Conservation (phyloP, 2,329 filamentous ascomycete species). For the Trichoderma citrinoviride region DNA sequence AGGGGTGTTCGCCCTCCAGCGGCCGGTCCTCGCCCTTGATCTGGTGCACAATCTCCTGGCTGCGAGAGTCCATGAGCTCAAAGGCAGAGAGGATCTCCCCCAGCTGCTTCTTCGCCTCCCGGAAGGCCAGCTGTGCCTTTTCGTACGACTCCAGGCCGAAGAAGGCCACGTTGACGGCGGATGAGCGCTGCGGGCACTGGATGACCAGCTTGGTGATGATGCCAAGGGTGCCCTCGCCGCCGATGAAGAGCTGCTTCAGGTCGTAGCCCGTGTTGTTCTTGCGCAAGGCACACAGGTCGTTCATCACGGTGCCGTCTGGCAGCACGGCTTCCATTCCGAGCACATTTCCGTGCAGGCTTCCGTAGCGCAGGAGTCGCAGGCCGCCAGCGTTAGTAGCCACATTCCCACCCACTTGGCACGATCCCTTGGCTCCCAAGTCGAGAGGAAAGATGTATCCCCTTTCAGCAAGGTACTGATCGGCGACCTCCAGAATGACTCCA, state of each 20-base stretch:
- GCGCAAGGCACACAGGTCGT: constrained; percentile 81
- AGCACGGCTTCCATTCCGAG: constrained; percentile 91
- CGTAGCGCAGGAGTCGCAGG: constrained; percentile 83
- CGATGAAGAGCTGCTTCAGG: constrained; percentile 94
- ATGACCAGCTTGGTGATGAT: constrained; percentile 90
- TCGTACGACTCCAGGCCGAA: constrained; percentile 90
- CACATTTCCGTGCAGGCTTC: constrained; percentile 89
- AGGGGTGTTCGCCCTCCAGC: constrained; percentile 79
- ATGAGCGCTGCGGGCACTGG: constrained; percentile 80
- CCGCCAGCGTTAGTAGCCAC: constrained; percentile 95
- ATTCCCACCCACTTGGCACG: constrained; percentile 94
- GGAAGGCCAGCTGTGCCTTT: constrained; percentile 80
- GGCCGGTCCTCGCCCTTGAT: constrained; percentile 77
- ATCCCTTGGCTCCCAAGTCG: constrained; percentile 96
- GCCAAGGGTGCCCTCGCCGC: constrained; percentile 90
- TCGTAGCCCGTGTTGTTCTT: constrained; percentile 99
- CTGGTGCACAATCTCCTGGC: constrained; percentile 71
- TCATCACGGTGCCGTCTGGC: constrained; percentile 86
- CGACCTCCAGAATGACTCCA: constrained; percentile 85
- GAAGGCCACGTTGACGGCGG: constrained; percentile 91
- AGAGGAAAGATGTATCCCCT: constrained; percentile 88
- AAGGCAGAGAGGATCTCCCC: constrained; percentile 96
- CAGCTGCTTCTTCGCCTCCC: constrained; percentile 83
- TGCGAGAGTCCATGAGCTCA: constrained; percentile 89
- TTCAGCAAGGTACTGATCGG: constrained; percentile 81